Base-by-base conservation (phyloP, 2,329 filamentous ascomycete genomes). In the Colletotrichum neosansevieriae region DNA sequence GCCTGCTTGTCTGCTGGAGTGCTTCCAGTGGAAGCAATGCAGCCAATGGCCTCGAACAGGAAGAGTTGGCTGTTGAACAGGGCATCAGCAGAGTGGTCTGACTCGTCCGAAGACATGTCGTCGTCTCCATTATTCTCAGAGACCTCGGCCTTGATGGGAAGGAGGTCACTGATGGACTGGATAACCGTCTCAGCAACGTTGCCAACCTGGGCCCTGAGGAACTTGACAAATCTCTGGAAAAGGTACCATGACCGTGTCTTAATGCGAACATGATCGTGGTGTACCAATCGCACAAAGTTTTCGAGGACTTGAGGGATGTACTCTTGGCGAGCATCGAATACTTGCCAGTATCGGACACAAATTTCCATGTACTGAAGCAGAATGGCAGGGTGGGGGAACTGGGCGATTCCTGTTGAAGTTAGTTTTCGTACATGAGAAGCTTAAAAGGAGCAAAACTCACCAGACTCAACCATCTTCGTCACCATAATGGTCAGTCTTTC, bases 361-460 rank as follows among this genome's bases (percentile, higher is more conserved):
- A 97, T 97, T 79, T 99, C 96, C 94, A 99, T 98, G 76, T 97
- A 99, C 80, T 98, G 94, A 21, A 99, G 85, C 71, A 98, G 89
- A 58, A 98, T 94, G 15, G 94, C 94, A 1, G 96, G 95, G 77
- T 98, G 96, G 15, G 91, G 89, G 79, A 95, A 97, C 49, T 87
- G 91, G 67, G 93, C 91, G 72, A 98, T 92, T 73, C 93, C 94
- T 94, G 72, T 11, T 21, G 5, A 42, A 50, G 62, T 80, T 74
- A 78, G 73, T 58, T 62, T 34, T 68, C 58, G 61, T 24, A 68
- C 63, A 49, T 69, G 29, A 7, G 4, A 50, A 17, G 34, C 21
- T 15, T 19, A 19, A 72, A n/a, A n/a, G 56, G 29, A 53, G 15
- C 3, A 29, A 15, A 13, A 80, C 89, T 78, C 84, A 94, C 93